phyloP scores from a whole-genome alignment of 1,284 basidiomycete species.

The Macrocystidia cucumis region DNA sequence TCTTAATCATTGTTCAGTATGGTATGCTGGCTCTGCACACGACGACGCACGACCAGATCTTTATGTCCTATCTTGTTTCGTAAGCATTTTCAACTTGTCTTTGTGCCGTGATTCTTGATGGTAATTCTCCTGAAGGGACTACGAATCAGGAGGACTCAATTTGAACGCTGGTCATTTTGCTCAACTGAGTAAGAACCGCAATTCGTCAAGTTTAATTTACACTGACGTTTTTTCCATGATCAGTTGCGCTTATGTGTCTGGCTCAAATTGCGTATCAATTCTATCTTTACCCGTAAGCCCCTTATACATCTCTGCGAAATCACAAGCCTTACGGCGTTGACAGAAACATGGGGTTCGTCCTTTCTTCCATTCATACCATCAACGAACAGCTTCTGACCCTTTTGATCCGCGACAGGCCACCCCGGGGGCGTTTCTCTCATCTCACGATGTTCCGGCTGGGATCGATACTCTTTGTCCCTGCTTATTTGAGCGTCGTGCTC shows the following conservation, averaged over 20 bases:
- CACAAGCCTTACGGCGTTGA: conserved; percentile 12
- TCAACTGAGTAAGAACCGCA: conserved; percentile 54
- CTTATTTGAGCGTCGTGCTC: conserved; percentile 66
- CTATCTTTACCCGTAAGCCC: conserved; percentile 75
- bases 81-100: conserved; percentile 28
- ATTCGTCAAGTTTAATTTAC: conserved; percentile 6
- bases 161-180: conserved; percentile 75
- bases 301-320: conserved; percentile 8
- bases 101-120: conserved; percentile 2
- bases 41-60: conserved; percentile 82
- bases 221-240: conserved; percentile 10
- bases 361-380: conserved; percentile 1
- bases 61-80: conserved; percentile 79
- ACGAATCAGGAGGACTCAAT: conserved; percentile 64
- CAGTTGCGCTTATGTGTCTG: conserved; percentile 76
- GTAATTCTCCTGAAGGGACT: conserved; percentile 39
- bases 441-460: conserved; percentile 80
- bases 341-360: conserved; percentile 35
- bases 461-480: conserved; percentile 69
- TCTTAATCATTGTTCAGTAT: conserved; percentile 72
- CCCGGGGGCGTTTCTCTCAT: conserved; percentile 76
- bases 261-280: conserved; percentile 80
- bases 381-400: too few species aligned
- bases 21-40: conserved; percentile 71
- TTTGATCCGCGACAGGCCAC: conserved; percentile 40